Evolutionary conservation across 1,284 basidiomycete genomes (phyloP).

Genomic region (Polyporus tsugae): DNA sequence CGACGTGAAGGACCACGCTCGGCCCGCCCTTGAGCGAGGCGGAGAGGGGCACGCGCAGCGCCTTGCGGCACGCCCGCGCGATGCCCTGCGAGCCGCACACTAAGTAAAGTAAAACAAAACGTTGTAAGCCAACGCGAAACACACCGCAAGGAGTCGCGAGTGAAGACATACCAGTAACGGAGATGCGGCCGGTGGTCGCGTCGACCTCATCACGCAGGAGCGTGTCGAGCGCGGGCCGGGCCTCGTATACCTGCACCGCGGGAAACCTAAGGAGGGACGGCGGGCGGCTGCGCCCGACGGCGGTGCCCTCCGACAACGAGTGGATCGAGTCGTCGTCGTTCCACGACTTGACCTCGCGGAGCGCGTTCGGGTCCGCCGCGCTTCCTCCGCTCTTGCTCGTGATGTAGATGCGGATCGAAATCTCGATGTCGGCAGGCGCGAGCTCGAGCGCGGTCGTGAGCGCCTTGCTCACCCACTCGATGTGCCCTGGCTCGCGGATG

Average conservation of each 20-base stretch:
- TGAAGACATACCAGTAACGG: constrained; percentile 48
- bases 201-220: constrained; percentile 42
- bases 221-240: constrained; percentile 43
- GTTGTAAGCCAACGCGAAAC: background rate
- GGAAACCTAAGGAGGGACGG: constrained; percentile 35
- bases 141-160: background rate
- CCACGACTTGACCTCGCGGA: constrained; percentile 11
- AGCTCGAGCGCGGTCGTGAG: constrained; percentile 43
- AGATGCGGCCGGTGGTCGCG: constrained; percentile 40
- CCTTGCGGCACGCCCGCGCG: constrained; percentile 47
- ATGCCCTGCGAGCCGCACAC: constrained; percentile 58
- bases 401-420: constrained; percentile 49
- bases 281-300: constrained; percentile 24
- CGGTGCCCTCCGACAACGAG: constrained; percentile 24
- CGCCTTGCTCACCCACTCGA: constrained; percentile 51
- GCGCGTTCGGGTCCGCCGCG: constrained; percentile 8
- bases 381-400: constrained; percentile 35
- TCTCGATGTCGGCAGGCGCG: constrained; percentile 40
- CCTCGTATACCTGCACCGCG: constrained; percentile 39
- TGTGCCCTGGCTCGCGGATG: constrained; percentile 48
- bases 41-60: constrained; percentile 48
- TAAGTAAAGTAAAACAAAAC: constrained; percentile 29
- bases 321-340: constrained; percentile 35
- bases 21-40: constrained; percentile 51
- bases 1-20: constrained; percentile 54